Percentiles rank a stretch among this genome's conserved stretches.
Evolutionary conservation across 208 protist genomes (phyloP).

Genomic region (Leishmania mexicana): DNA sequence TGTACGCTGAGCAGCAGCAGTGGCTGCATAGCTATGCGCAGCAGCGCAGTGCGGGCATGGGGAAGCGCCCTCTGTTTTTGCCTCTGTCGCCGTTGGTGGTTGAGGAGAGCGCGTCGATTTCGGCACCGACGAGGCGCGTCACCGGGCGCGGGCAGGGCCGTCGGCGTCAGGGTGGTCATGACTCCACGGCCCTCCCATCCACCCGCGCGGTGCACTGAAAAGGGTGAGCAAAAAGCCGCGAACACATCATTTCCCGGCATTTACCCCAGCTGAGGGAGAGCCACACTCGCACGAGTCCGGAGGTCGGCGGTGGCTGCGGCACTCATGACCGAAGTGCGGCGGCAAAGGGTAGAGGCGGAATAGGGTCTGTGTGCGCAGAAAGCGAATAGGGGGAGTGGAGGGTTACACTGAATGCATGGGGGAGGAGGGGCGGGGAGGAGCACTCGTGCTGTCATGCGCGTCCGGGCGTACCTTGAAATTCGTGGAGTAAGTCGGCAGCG

Average conservation of each 20-base stretch:
- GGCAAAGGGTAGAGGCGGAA: neutral
- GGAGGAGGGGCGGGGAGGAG: neutral
- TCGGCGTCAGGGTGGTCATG: neutral
- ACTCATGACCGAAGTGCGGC: neutral
- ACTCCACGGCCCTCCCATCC: neutral
- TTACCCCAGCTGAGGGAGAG: neutral
- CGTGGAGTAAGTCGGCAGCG: neutral
- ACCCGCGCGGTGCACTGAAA: neutral
- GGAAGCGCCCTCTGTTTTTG: conserved; percentile 21
- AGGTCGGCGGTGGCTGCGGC: neutral
- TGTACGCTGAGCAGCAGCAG: conserved; percentile 55
- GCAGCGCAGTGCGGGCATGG: conserved; percentile 6
- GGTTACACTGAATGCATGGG: neutral
- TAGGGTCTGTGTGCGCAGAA: neutral
- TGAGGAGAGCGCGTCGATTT: conserved; percentile 14
- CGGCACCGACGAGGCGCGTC: neutral
- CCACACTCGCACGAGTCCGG: neutral
- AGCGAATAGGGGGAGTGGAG: neutral
- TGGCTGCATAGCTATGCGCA: conserved; percentile 51
- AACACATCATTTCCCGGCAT: neutral
- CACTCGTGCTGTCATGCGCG: neutral
- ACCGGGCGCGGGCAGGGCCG: neutral
- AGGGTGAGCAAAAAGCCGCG: neutral
- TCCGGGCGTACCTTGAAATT: neutral
- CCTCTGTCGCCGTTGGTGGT: conserved; percentile 34